Conservation (phyloP, 345 rosid genomes). For the Lepidium africanum region DNA sequence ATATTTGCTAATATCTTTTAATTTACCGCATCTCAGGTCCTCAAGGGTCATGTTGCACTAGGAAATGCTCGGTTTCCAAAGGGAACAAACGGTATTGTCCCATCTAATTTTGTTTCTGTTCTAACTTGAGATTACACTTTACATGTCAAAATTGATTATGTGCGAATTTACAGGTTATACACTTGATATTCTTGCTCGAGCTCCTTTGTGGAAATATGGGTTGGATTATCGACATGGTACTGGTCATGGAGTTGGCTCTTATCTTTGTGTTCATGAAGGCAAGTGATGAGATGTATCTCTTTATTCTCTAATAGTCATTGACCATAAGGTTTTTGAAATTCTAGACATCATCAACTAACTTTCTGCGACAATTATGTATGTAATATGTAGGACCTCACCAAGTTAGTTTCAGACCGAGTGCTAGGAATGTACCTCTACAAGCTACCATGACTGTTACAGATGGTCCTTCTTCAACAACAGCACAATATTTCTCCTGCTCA, state of each 20-base stretch:
- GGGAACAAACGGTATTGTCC: constrained; percentile 65
- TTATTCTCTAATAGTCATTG: neutral
- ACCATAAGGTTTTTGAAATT: neutral
- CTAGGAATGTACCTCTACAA: constrained; percentile 82
- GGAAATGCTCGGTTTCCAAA: constrained; percentile 85
- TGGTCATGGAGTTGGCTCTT: constrained; percentile 98
- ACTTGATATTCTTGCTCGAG: constrained; percentile 90
- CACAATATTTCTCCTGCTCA: neutral
- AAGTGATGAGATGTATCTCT: constrained; percentile 16
- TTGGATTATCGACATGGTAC: constrained; percentile 98
- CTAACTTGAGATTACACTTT: neutral
- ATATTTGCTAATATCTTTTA: neutral
- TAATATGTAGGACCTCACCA: constrained; percentile 76
- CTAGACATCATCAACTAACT: neutral
- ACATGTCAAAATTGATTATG: neutral
- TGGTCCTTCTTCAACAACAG: constrained; percentile 42
- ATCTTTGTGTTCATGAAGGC: constrained; percentile 96
- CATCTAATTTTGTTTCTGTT: neutral
- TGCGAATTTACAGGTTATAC: constrained; percentile 47
- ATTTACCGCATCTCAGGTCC: constrained; percentile 42
- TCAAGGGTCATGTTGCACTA: constrained; percentile 89
- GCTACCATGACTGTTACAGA: constrained; percentile 99
- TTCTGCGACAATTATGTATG: neutral
- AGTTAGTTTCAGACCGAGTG: constrained; percentile 78
- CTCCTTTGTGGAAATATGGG: constrained; percentile 85